Conservation (phyloP, 2,329 filamentous ascomycete genomes). For the Rhynchosporium graminicola region DNA sequence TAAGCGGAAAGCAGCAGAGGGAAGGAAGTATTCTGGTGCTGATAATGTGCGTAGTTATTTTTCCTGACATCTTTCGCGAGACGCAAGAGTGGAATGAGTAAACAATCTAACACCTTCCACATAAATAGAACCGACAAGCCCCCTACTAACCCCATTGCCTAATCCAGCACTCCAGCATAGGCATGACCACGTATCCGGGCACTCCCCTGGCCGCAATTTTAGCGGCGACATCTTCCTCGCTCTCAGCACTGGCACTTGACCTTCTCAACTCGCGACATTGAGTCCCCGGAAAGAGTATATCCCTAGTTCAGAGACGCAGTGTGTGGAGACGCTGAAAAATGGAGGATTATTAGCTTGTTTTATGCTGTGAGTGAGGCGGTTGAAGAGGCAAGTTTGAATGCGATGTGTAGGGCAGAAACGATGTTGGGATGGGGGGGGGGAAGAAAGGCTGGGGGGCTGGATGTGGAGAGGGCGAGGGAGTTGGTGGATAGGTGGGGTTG, state of each 20-base stretch:
- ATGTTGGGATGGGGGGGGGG: background rate
- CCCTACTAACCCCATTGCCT: background rate
- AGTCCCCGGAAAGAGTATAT: background rate
- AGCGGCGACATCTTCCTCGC: constrained; percentile 1
- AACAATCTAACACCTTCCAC: background rate
- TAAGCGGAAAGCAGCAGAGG: background rate
- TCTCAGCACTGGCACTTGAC: background rate
- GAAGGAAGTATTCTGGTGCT: background rate
- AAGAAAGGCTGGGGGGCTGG: background rate
- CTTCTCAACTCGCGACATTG: background rate
- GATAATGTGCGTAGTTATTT: background rate
- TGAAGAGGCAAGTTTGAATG: background rate
- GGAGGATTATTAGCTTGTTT: background rate
- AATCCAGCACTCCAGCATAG: background rate
- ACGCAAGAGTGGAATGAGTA: background rate
- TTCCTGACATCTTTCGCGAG: background rate
- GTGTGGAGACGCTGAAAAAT: background rate
- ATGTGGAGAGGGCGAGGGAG: background rate
- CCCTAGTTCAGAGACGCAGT: background rate
- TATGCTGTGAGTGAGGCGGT: background rate
- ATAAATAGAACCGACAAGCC: background rate
- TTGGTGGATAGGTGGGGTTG: background rate
- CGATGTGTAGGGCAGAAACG: background rate
- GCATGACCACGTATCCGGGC: background rate
- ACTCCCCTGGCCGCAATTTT: background rate